Evolutionary conservation across 352 stramenopile genomes (phyloP).

Genomic region (Pythium sukuiense): DNA sequence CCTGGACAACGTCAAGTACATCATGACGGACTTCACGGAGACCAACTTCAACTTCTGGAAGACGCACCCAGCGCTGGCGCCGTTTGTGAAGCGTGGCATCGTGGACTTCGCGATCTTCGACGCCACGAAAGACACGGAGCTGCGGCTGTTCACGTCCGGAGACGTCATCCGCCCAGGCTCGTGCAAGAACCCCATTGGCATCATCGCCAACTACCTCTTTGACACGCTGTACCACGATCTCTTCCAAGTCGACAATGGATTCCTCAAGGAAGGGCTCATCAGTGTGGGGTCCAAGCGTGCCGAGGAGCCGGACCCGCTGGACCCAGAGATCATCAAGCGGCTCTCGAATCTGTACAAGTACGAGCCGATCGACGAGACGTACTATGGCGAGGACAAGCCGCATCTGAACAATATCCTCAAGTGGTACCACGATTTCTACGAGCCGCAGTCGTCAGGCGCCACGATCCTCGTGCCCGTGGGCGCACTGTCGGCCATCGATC

Average conservation of each 20-base stretch:
- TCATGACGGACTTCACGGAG: slow-evolving; percentile 95
- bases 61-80: slow-evolving; percentile 79
- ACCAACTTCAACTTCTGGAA: slow-evolving; percentile 94
- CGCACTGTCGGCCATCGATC: slow-evolving; percentile 51
- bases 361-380: slow-evolving; percentile 72
- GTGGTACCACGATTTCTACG: slow-evolving; percentile 89
- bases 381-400: slow-evolving; percentile 69
- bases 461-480: slow-evolving; percentile 92
- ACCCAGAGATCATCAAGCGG: slow-evolving; percentile 93
- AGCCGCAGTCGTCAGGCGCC: slow-evolving; percentile 52
- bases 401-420: slow-evolving; percentile 91
- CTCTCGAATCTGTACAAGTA: slow-evolving; percentile 91
- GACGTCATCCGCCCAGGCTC: slow-evolving; percentile 46
- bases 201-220: slow-evolving; percentile 95
- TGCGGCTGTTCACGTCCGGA: slow-evolving; percentile 69
- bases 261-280: slow-evolving; percentile 90
- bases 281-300: slow-evolving; percentile 78
- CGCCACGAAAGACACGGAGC: slow-evolving; percentile 83
- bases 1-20: slow-evolving; percentile 90
- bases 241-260: slow-evolving; percentile 84
- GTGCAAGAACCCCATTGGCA: slow-evolving; percentile 85
- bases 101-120: slow-evolving; percentile 95
- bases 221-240: slow-evolving; percentile 93
- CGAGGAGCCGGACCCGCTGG: slow-evolving; percentile 79
- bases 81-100: slow-evolving; percentile 84